These are phyloP conservation scores for Diophrys appendiculata DNA, from an alignment of 73 alveolate species.

Conservation along the genomic window DNA sequence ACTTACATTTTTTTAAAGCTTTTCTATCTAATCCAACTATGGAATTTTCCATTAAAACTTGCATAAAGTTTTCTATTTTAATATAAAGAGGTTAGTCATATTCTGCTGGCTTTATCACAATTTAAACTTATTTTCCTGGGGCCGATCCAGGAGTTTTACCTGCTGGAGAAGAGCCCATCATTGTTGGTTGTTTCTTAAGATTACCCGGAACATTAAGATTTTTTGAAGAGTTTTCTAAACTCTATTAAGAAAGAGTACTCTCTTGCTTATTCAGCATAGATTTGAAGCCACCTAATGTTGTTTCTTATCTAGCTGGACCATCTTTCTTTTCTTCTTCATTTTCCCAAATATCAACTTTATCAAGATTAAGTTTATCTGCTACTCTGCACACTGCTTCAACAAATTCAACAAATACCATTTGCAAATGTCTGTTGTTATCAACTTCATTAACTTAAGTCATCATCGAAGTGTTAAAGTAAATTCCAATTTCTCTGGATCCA, in stretches of 20 bases:
- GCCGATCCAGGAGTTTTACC: not conserved
- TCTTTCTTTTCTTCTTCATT: not conserved
- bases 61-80: constrained; percentile 4
- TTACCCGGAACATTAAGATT: not conserved
- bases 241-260: not conserved
- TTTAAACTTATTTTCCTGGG: not conserved
- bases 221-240: not conserved
- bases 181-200: not conserved
- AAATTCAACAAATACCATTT: constrained; percentile 28
- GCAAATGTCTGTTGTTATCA: constrained; percentile 19
- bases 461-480: constrained; percentile 73
- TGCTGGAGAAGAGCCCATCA: not conserved
- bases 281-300: not conserved
- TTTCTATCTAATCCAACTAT: not conserved
- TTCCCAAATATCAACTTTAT: not conserved
- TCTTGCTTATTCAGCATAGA: not conserved
- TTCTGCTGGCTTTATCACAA: not conserved
- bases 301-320: not conserved
- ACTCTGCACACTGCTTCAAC: constrained; percentile 32
- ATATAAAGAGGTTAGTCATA: not conserved
- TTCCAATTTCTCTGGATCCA: constrained; percentile 71
- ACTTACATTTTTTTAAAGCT: not conserved
- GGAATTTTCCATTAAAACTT: not conserved
- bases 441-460: constrained; percentile 66
- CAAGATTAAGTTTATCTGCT: constrained; percentile 19